Evolutionary conservation across 345 rosid species (phyloP), one percentile per base, ranked within the genome.

Genomic region (Hibiscus tridactylites): DNA sequence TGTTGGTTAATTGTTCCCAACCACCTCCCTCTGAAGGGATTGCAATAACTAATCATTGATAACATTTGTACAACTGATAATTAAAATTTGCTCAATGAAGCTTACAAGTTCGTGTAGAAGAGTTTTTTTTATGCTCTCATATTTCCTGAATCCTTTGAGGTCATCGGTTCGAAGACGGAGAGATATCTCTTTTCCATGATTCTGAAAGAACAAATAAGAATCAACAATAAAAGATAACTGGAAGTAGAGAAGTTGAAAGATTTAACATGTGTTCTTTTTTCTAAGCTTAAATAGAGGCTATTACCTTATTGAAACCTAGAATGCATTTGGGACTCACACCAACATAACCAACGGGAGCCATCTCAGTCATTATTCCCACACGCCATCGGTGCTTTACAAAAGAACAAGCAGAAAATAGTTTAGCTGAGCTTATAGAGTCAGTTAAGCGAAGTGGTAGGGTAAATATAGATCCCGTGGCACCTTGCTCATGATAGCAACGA

Each of bases 271-370:
- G 24, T 31, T 19, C 13, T 59, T 29, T 67, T 28, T 28, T 21
- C 1, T 49, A 61, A n/a, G 19, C 57, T 65, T 46, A 29, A 54
- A 42, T 62, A 24, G 47, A 39, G n/a, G 15, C 50, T 4, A 6
- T 70, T 86, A 92, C 99, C 97, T 88, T 89, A 74, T 95, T 95
- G 49, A 92, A 82, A 17, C 99, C 99, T 0, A 95, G 90, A 78
- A 92, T 56, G 77, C 98, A 95, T 77, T 79, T 81, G 6, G 97
- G 98, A 79, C 89, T 90, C 65, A 95, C 79, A 62, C 99, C 99
- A 59, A 95, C 99, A 81, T 92, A 90, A 77, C 99, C 99, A 80
- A 92, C 88, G 11, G 99, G 99, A 49, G 99, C 99, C 79, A 92
- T 81, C 86, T 95, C 99, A 2, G 98, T 90, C 99, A 95, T 88